Base-by-base conservation (phyloP, 2,329 filamentous ascomycete genomes). In the Tolypocladium paradoxum region DNA sequence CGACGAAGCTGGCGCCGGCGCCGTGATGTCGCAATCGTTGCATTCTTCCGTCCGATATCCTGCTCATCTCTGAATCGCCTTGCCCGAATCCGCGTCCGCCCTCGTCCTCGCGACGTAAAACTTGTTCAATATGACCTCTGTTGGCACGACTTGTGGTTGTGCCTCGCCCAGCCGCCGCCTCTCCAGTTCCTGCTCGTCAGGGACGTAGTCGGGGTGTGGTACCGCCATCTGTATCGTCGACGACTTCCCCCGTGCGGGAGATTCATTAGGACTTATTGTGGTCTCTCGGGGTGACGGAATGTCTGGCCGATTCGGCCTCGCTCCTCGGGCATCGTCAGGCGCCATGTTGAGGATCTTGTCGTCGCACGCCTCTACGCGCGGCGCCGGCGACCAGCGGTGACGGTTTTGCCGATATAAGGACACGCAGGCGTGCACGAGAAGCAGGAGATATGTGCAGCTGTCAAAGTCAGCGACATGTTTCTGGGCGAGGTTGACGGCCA, bases 161-260 rank as follows among this genome's bases (percentile, higher is more conserved):
- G 55, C 54, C 29, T 60, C 58, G 35, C 58, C 58, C 16, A 55
- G 51, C 35, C 53, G 47, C 37, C 57, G 55, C 37, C 55, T 52
- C 36, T 56, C 55, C 49, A 58, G 35, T 51, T 63, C 60, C n/a
- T 49, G 56, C 49, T 51, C 55, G 43, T 59, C 57, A 8, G 60
- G 57, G 36, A 55, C 54, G 33, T 62, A 58, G 11, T 56, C 61
- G 16, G 54, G 53, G 20, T 56, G 55, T 29, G 54, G 59, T 45
- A 50, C 14, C 12, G 51, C 9, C 29, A 9, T 33, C 29, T 22
- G 24, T 3, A 22, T n/a, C 43, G 43, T 12, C 43, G 18, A 18
- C 27, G 6, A 18, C 3, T n/a, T 31, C 3, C 9, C 43, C 16
- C 27, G 16, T 46, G 3, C 27, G 3, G 18, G 43, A 12, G 8